A percentile compares a stretch with the other conserved stretches of the same genome.
phyloP scores from a whole-genome alignment of 2,329 filamentous ascomycete species.

The Hypocreales sp. region DNA sequence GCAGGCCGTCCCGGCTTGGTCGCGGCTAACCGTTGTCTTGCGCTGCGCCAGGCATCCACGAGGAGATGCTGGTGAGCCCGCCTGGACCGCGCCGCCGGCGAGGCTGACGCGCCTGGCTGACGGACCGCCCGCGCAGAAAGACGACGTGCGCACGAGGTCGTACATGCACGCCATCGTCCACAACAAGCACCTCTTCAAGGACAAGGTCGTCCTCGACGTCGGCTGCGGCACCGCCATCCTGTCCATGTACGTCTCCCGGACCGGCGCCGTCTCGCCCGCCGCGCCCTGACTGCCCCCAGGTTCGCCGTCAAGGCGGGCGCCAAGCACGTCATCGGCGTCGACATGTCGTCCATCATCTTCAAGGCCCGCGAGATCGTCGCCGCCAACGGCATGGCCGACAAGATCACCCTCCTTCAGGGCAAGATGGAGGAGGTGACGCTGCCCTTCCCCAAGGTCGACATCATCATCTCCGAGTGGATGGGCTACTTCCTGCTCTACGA shows the following conservation, averaged over 20 bases:
- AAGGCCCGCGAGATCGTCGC: slow-evolving; percentile 94
- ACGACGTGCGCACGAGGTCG: slow-evolving; percentile 89
- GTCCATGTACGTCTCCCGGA: slow-evolving; percentile 65
- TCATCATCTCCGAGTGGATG: slow-evolving; percentile 99
- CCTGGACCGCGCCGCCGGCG: too few species aligned
- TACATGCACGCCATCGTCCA: slow-evolving; percentile 98
- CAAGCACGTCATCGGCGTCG: slow-evolving; percentile 96
- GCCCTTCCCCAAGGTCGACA: slow-evolving; percentile 91
- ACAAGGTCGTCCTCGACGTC: slow-evolving; percentile 79
- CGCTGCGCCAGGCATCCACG: slow-evolving; percentile 60
- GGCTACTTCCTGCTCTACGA: slow-evolving; percentile 98
- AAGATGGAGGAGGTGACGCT: slow-evolving; percentile 99
- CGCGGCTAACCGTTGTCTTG: slow-evolving; percentile 1
- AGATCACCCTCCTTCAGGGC: slow-evolving; percentile 94
- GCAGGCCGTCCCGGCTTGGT: slow-evolving; percentile 12
- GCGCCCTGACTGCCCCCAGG: slow-evolving; percentile 45
- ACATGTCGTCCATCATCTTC: slow-evolving; percentile 99
- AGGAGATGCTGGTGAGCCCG: slow-evolving; percentile 84
- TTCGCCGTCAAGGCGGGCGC: slow-evolving; percentile 93
- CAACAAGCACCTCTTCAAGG: slow-evolving; percentile 86
- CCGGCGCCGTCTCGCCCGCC: too few species aligned
- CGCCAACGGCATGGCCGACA: slow-evolving; percentile 80
- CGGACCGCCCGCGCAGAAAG: slow-evolving; percentile 53
- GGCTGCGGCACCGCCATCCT: slow-evolving; percentile 96
- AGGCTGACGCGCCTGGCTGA: slow-evolving; percentile 8